These are phyloP conservation scores for Phlyctochytrium planicorne DNA, from an alignment of 192 early-diverging fungal genomes.

Conservation along the genomic window DNA sequence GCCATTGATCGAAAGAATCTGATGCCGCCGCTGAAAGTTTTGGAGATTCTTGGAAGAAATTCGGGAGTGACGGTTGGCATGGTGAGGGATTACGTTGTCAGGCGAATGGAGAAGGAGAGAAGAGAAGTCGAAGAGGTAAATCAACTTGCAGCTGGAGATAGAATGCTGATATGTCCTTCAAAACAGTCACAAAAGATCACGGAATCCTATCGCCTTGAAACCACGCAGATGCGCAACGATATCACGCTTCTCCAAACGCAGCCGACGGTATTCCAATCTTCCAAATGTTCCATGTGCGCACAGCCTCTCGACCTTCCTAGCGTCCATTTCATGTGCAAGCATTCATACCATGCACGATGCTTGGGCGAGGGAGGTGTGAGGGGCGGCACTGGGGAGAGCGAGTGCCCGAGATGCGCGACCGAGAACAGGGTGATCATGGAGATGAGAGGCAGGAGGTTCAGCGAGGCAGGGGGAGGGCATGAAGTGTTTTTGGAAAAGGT, in stretches of 20 bases:
- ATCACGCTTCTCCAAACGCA: constrained; percentile 79
- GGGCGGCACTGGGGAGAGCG: constrained; percentile 21
- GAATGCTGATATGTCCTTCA: background rate
- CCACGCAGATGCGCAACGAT: constrained; percentile 67
- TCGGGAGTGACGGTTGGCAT: constrained; percentile 84
- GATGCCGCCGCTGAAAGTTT: constrained; percentile 84
- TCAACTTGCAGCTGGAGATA: background rate
- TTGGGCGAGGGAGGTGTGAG: constrained; percentile 8
- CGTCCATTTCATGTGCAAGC: constrained; percentile 92
- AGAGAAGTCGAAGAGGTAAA: constrained; percentile 63
- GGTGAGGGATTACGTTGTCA: constrained; percentile 80
- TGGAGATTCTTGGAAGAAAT: constrained; percentile 79
- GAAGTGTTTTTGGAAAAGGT: constrained; percentile 81
- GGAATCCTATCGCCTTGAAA: constrained; percentile 77
- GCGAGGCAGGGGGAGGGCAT: constrained; percentile 73
- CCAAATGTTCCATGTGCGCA: constrained; percentile 47
- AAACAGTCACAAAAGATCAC: constrained; percentile 65
- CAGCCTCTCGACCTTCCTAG: constrained; percentile 80
- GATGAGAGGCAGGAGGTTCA: too few relatives aligned
- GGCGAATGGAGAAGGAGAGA: constrained; percentile 70
- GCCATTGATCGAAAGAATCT: constrained; percentile 85
- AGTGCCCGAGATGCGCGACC: constrained; percentile 67
- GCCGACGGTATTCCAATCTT: constrained; percentile 46
- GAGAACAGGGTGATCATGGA: constrained; percentile 84
- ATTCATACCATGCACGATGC: constrained; percentile 90